A percentile compares a stretch with the other conserved stretches of the same genome.
Conservation (phyloP, 306 rosid genomes). For the Gleditsia sinensis region DNA sequence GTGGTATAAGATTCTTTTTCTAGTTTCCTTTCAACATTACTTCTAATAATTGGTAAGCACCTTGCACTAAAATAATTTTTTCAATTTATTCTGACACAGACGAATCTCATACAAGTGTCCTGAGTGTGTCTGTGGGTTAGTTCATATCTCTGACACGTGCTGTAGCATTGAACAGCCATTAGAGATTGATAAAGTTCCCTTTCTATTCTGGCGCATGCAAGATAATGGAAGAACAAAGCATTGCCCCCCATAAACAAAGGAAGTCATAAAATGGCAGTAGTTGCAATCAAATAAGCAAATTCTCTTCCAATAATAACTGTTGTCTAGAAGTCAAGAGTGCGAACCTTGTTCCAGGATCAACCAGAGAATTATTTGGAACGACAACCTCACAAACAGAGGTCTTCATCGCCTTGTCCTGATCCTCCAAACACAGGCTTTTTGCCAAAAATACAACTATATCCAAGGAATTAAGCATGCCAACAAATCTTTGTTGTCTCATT, state of each 20-base stretch:
- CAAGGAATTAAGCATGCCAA: conserved; percentile 81
- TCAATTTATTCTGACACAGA: no score
- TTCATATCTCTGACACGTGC: no score
- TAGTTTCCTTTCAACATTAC: background rate
- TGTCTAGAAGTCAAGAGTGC: no score
- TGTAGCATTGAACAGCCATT: background rate
- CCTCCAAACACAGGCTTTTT: conserved; percentile 60
- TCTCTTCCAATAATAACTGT: conserved; percentile 23
- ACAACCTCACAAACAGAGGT: conserved; percentile 73
- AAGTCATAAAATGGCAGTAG: no score
- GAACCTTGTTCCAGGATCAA: conserved; percentile 83
- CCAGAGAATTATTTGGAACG: conserved; percentile 57
- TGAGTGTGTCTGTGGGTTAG: no score
- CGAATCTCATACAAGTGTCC: no score
- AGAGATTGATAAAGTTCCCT: background rate
- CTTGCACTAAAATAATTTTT: no score
- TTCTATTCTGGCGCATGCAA: background rate
- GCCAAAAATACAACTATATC: conserved; percentile 86
- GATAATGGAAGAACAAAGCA: background rate
- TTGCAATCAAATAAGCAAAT: background rate
- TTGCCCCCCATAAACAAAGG: background rate
- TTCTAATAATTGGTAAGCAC: no score
- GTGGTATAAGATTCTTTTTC: background rate
- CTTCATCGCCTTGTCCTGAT: conserved; percentile 78
- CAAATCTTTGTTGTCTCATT: conserved; percentile 82